A percentile compares a stretch with the other conserved stretches of the same genome.
phyloP scores from a whole-genome alignment of 768 basidiomycete species.

The Cyclocybe cylindracea region DNA sequence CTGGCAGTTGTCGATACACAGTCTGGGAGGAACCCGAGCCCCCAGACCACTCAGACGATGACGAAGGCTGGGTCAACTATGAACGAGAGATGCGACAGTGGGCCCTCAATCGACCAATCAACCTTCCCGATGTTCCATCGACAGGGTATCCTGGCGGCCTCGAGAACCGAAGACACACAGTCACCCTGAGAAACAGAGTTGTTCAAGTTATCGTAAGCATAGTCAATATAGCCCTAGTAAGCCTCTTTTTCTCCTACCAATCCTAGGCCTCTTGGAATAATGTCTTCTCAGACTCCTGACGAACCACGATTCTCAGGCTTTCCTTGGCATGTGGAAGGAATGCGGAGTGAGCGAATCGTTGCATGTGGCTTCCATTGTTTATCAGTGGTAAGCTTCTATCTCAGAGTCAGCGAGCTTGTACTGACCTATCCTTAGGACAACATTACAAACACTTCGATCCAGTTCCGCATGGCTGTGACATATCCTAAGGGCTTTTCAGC shows the following conservation, averaged over 20 bases:
- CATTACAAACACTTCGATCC: conserved; percentile 31
- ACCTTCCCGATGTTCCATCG: conserved; percentile 44
- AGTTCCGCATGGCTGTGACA: conserved; percentile 55
- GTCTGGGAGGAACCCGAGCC: conserved; percentile 51
- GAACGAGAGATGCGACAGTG: conserved; percentile 44
- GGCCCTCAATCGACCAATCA: conserved; percentile 42
- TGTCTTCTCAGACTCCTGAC: conserved; percentile 24
- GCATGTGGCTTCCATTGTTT: conserved; percentile 45
- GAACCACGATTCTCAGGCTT: conserved; percentile 32
- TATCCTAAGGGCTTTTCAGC: conserved; percentile 43
- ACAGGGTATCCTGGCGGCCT: conserved; percentile 47
- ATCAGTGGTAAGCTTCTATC: conserved; percentile 32
- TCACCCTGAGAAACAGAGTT: conserved; percentile 36
- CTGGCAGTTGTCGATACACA: conserved; percentile 39
- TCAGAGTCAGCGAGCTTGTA: background rate
- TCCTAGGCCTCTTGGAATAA: background rate
- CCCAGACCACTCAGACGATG: conserved; percentile 50
- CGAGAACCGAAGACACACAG: conserved; percentile 38
- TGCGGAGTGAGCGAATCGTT: conserved; percentile 52
- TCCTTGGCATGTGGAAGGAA: conserved; percentile 54
- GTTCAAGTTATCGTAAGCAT: conserved; percentile 45
- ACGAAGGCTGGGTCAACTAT: conserved; percentile 46
- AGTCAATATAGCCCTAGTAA: conserved; percentile 42
- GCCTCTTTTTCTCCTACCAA: conserved; percentile 13
- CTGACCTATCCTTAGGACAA: conserved; percentile 38